These are phyloP conservation scores for Cryptococcus jaspeensis DNA, from an alignment of 1,284 basidiomycete genomes.

Conservation along the genomic window DNA sequence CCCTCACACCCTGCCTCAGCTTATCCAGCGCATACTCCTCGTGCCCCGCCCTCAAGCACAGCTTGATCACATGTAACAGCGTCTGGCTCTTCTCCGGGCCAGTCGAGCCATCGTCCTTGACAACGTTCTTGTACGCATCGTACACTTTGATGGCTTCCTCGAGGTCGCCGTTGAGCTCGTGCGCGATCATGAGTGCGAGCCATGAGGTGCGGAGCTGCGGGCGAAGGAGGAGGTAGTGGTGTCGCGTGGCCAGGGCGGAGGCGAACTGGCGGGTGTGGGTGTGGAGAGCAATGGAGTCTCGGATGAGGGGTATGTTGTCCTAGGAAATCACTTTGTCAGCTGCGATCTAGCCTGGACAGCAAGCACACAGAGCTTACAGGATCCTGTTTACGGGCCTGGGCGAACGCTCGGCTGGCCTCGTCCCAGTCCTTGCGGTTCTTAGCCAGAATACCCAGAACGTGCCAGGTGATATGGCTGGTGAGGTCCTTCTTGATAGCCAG, in stretches of 20 bases:
- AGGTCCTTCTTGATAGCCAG: constrained; percentile 85
- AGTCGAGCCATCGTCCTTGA: constrained; percentile 59
- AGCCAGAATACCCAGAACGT: constrained; percentile 91
- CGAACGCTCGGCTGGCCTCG: constrained; percentile 58
- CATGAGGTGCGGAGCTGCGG: constrained; percentile 86
- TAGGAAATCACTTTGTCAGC: constrained; percentile 38
- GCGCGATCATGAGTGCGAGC: constrained; percentile 84
- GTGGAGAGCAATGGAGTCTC: constrained; percentile 86
- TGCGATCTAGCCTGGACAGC: neutral
- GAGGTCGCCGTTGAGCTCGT: constrained; percentile 77
- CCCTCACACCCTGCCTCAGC: constrained; percentile 66
- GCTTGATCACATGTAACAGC: constrained; percentile 73
- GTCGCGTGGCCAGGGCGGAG: constrained; percentile 75
- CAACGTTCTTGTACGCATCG: constrained; percentile 57
- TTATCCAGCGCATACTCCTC: constrained; percentile 57
- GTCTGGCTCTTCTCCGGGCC: constrained; percentile 75
- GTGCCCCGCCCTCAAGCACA: constrained; percentile 72
- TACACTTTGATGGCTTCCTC: constrained; percentile 71
- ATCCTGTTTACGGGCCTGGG: constrained; percentile 76
- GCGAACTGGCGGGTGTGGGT: constrained; percentile 86
- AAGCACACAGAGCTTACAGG: constrained; percentile 60
- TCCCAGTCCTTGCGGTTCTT: constrained; percentile 60
- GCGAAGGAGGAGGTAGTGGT: constrained; percentile 74
- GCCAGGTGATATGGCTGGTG: constrained; percentile 96
- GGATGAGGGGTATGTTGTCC: constrained; percentile 92